These are phyloP conservation scores for Hymenoscyphus fraxineus DNA, from an alignment of 2,329 filamentous ascomycete genomes.

Conservation along the genomic window DNA sequence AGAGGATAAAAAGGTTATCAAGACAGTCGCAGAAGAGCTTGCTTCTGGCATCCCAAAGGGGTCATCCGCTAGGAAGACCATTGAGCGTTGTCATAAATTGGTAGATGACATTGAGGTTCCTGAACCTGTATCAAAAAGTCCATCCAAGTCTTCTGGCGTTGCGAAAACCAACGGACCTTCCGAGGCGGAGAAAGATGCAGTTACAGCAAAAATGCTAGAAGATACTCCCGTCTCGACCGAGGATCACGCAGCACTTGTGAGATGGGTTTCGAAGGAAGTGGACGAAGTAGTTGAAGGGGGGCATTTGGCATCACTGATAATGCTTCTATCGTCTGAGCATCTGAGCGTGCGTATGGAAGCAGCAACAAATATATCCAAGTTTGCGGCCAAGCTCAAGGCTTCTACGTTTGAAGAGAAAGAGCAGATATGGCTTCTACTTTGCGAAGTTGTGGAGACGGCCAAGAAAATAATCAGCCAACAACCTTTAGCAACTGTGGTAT, in stretches of 20 bases:
- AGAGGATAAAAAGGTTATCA: slow-evolving; percentile 46
- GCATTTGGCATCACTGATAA: slow-evolving; percentile 64
- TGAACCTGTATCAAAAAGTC: slow-evolving; percentile 7
- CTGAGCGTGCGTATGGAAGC: slow-evolving; percentile 76
- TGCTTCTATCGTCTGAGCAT: slow-evolving; percentile 72
- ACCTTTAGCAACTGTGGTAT: slow-evolving; percentile 68
- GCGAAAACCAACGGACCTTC: slow-evolving; percentile 9
- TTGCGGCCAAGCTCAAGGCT: slow-evolving; percentile 58
- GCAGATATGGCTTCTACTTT: slow-evolving; percentile 74
- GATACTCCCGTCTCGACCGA: slow-evolving; percentile 23
- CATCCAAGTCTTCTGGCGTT: neutral
- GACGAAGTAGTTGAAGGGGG: slow-evolving; percentile 79
- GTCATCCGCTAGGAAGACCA: slow-evolving; percentile 33
- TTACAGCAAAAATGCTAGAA: slow-evolving; percentile 20
- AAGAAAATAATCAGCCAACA: slow-evolving; percentile 49
- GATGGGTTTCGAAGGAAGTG: slow-evolving; percentile 72
- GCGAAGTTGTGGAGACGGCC: slow-evolving; percentile 75
- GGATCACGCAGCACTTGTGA: slow-evolving; percentile 50
- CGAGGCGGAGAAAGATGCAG: slow-evolving; percentile 17
- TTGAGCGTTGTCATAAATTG: slow-evolving; percentile 27
- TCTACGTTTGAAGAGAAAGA: slow-evolving; percentile 73
- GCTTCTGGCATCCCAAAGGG: slow-evolving; percentile 36
- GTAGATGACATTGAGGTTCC: slow-evolving; percentile 28
- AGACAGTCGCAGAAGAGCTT: slow-evolving; percentile 43
- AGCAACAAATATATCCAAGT: slow-evolving; percentile 63